phyloP scores from a whole-genome alignment of 805 yeast genomes.

The Yarrowia divulgata region DNA sequence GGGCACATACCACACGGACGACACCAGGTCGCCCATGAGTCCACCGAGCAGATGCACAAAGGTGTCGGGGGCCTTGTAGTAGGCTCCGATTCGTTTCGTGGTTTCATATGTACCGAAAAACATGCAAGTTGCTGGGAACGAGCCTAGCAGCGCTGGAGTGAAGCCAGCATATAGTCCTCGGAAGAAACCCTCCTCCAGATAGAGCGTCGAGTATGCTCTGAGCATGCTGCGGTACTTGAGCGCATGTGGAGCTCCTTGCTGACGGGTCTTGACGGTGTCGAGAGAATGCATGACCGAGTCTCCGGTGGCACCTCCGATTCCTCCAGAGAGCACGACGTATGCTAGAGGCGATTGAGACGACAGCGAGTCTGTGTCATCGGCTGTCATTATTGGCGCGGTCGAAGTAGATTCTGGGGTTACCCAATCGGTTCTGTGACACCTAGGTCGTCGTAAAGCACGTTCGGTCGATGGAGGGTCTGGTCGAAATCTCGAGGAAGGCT shows the following conservation, averaged over 20 bases:
- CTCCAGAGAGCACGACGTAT: slow-evolving; percentile 71
- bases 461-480: slow-evolving; percentile 15
- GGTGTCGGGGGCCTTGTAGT: slow-evolving; percentile 74
- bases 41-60: slow-evolving; percentile 84
- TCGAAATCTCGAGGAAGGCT: slow-evolving; percentile 31
- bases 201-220: slow-evolving; percentile 76
- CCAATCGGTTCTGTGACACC: slow-evolving; percentile 26
- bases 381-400: slow-evolving; percentile 16
- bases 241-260: slow-evolving; percentile 85
- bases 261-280: slow-evolving; percentile 96
- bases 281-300: slow-evolving; percentile 93
- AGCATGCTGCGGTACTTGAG: slow-evolving; percentile 75
- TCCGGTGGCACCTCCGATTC: slow-evolving; percentile 92
- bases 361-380: slow-evolving; percentile 32
- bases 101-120: slow-evolving; percentile 91
- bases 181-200: slow-evolving; percentile 80
- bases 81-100: slow-evolving; percentile 65
- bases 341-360: slow-evolving; percentile 26
- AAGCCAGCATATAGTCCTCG: slow-evolving; percentile 93
- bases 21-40: slow-evolving; percentile 89
- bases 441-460: slow-evolving; percentile 21
- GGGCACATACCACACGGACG: slow-evolving; percentile 90
- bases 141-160: slow-evolving; percentile 86
- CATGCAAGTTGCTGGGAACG: slow-evolving; percentile 89
- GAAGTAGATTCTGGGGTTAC: slow-evolving; percentile 23